These are phyloP conservation scores for Mortierella sp. DNA, from an alignment of 371 early-diverging fungal genomes.

Conservation along the genomic window DNA sequence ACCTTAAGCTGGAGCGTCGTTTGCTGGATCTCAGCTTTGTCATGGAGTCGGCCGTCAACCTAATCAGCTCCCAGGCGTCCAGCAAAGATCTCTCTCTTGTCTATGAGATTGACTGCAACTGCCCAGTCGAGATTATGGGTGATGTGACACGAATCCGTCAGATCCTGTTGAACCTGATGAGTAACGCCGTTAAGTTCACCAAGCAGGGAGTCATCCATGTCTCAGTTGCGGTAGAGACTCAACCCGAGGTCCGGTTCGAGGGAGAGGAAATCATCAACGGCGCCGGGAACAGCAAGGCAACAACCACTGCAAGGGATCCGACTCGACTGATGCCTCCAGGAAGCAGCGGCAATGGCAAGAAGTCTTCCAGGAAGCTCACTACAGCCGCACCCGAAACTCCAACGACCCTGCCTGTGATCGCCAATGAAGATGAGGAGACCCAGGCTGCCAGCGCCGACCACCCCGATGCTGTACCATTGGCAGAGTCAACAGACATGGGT, in stretches of 20 bases:
- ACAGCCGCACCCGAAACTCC: not conserved
- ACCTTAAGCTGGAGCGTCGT: conserved; percentile 59
- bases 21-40: conserved; percentile 65
- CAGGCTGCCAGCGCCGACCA: not conserved
- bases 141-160: conserved; percentile 66
- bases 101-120: conserved; percentile 47
- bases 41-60: conserved; percentile 60
- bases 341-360: not conserved
- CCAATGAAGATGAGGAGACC: not conserved
- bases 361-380: not conserved
- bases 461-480: not conserved
- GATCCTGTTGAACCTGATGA: conserved; percentile 66
- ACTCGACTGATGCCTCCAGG: conserved; percentile 24
- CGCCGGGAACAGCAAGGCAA: not conserved
- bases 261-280: conserved; percentile 5
- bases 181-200: conserved; percentile 80
- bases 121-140: conserved; percentile 60
- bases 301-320: not conserved
- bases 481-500: conserved; percentile 1
- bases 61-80: conserved; percentile 54
- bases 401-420: not conserved
- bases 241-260: conserved; percentile 32
- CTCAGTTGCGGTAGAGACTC: conserved; percentile 50
- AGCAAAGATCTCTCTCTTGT: conserved; percentile 49
- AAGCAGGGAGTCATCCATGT: conserved; percentile 70